Percentiles rank a stretch among this genome's conserved stretches.
Conservation (phyloP, 768 basidiomycete species). For the Dentipellis fragilis region DNA sequence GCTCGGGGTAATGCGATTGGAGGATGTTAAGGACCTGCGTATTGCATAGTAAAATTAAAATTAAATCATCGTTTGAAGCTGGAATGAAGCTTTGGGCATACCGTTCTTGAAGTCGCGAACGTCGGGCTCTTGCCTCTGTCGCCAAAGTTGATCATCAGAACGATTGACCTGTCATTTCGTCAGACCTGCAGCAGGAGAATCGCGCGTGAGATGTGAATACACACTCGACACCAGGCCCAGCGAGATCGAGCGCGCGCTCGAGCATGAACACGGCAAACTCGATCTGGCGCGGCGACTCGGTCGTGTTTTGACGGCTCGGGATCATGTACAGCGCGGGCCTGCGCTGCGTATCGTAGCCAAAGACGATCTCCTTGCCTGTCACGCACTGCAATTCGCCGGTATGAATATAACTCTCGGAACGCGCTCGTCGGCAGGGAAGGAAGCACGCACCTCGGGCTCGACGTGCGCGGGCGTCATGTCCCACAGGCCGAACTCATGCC, state of each 20-base stretch:
- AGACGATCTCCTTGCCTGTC: constrained; percentile 75
- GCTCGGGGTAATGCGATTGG: constrained; percentile 81
- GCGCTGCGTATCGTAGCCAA: constrained; percentile 61
- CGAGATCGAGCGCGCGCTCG: constrained; percentile 67
- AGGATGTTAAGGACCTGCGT: constrained; percentile 38
- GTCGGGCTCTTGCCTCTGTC: constrained; percentile 56
- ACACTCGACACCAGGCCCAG: constrained; percentile 77
- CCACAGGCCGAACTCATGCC: constrained; percentile 69
- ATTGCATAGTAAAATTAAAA: background rate
- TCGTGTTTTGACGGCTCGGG: constrained; percentile 70
- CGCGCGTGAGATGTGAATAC: constrained; percentile 14
- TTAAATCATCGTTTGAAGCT: background rate
- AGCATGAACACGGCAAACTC: constrained; percentile 69
- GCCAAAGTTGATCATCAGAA: constrained; percentile 69
- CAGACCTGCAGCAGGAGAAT: background rate
- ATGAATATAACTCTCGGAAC: background rate
- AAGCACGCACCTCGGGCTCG: constrained; percentile 54
- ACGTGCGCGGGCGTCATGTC: constrained; percentile 54
- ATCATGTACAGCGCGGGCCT: constrained; percentile 64
- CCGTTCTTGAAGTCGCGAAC: constrained; percentile 26
- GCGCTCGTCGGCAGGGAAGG: background rate
- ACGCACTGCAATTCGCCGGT: constrained; percentile 36
- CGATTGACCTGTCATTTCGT: constrained; percentile 45
- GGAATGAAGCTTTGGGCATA: constrained; percentile 13
- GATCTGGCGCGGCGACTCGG: constrained; percentile 56